These are phyloP conservation scores for Termitomyces sp. DNA, from an alignment of 768 basidiomycete genomes.

Conservation along the genomic window DNA sequence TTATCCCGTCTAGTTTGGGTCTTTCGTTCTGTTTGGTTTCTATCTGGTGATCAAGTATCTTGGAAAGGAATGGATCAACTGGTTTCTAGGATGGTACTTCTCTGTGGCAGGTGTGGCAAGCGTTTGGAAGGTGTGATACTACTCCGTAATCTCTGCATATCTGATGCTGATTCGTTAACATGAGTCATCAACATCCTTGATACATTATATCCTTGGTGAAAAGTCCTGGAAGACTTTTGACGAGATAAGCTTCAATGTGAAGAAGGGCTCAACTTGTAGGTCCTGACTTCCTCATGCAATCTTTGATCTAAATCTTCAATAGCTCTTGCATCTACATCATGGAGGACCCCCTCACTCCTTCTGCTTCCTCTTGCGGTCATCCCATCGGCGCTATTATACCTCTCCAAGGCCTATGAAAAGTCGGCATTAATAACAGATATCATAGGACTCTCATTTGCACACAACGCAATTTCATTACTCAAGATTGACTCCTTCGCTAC, in stretches of 20 bases:
- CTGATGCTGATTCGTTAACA: constrained; percentile 1
- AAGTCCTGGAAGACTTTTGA: constrained; percentile 56
- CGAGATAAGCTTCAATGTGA: constrained; percentile 35
- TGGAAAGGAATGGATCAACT: constrained; percentile 81
- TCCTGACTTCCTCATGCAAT: neutral
- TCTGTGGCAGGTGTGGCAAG: constrained; percentile 58
- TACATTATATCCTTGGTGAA: constrained; percentile 42
- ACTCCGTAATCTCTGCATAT: constrained; percentile 3
- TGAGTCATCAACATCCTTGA: constrained; percentile 49
- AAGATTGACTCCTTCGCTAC: constrained; percentile 89
- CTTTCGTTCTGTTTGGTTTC: constrained; percentile 59
- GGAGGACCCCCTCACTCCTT: constrained; percentile 51
- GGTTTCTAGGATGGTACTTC: constrained; percentile 73
- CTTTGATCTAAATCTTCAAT: constrained; percentile 12
- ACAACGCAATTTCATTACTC: constrained; percentile 73
- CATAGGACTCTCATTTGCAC: constrained; percentile 70
- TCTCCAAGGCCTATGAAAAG: constrained; percentile 37
- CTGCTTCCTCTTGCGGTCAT: constrained; percentile 55
- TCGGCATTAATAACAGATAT: constrained; percentile 77
- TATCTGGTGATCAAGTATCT: constrained; percentile 70
- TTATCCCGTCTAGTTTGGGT: constrained; percentile 50
- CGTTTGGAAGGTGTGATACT: constrained; percentile 54
- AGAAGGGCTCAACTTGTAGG: constrained; percentile 42
- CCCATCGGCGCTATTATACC: constrained; percentile 62
- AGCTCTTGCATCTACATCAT: constrained; percentile 38